Conservation (phyloP, 129 eudicot species). For the Saussurea involucrata region DNA sequence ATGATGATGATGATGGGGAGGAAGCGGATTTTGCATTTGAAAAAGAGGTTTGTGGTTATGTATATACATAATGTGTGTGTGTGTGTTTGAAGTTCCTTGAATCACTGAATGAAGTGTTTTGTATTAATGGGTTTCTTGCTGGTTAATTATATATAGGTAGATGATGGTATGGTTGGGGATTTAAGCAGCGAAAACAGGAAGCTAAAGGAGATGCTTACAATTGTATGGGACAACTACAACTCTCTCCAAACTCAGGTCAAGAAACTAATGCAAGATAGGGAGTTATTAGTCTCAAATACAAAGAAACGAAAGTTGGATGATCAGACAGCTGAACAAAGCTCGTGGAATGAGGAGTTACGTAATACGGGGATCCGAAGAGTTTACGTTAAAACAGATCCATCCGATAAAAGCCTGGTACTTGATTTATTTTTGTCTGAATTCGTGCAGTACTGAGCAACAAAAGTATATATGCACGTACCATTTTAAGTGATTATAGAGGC, state of each 20-base stretch:
- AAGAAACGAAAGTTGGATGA: slow-evolving; percentile 40
- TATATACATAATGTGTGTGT: neutral
- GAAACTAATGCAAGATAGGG: slow-evolving; percentile 24
- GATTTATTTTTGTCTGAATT: neutral
- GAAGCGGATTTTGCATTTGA: neutral
- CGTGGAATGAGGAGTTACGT: neutral
- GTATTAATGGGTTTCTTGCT: neutral
- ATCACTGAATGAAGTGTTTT: neutral
- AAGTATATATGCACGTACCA: neutral
- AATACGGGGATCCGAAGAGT: slow-evolving; percentile 25
- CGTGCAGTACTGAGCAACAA: neutral
- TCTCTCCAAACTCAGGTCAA: slow-evolving; percentile 28
- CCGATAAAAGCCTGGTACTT: slow-evolving; percentile 62
- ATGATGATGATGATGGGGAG: neutral
- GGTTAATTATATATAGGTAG: neutral
- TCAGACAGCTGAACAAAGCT: slow-evolving; percentile 16
- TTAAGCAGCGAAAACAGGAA: slow-evolving; percentile 50
- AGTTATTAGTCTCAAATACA: neutral
- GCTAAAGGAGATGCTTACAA: slow-evolving; percentile 39
- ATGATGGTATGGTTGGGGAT: slow-evolving; percentile 1
- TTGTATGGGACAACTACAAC: slow-evolving; percentile 24
- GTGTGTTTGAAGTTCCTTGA: neutral
- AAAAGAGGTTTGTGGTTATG: slow-evolving; percentile 12
- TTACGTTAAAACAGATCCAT: slow-evolving; percentile 39
- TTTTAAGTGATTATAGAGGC: neutral